A percentile compares a stretch with the other conserved stretches of the same genome.
phyloP scores from a whole-genome alignment of 177 flowering plant genomes.

The Vitis hybrid region DNA sequence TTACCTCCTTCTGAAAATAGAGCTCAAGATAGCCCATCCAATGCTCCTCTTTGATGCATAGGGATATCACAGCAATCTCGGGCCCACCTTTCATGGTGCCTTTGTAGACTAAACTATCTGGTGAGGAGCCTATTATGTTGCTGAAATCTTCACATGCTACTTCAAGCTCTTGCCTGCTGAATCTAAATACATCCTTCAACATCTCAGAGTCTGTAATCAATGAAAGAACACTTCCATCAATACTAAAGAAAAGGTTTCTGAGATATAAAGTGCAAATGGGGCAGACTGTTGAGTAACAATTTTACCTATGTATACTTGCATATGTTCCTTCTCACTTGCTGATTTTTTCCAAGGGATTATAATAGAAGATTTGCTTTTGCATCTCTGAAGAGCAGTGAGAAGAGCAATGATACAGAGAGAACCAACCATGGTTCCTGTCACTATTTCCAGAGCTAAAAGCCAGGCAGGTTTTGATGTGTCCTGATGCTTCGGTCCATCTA shows the following conservation, averaged over 20 bases:
- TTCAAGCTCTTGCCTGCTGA: constrained; percentile 88
- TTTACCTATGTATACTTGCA: constrained; percentile 55
- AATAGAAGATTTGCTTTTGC: constrained; percentile 45
- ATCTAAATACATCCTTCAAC: constrained; percentile 63
- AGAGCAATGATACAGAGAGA: constrained; percentile 45
- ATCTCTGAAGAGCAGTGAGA: constrained; percentile 52
- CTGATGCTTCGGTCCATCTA: too few species aligned
- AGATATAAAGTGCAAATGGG: not conserved
- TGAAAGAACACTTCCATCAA: too few species aligned
- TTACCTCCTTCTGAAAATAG: constrained; percentile 85
- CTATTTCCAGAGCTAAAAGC: constrained; percentile 22
- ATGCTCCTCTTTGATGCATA: constrained; percentile 67
- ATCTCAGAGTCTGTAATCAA: constrained; percentile 61
- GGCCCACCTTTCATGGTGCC: constrained; percentile 75
- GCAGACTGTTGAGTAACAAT: not conserved
- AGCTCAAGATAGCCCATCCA: constrained; percentile 90
- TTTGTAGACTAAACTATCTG: constrained; percentile 83
- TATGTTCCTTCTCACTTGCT: constrained; percentile 49
- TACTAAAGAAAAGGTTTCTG: not conserved
- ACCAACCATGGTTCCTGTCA: constrained; percentile 60
- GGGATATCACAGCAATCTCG: constrained; percentile 90
- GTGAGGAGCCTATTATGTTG: constrained; percentile 90
- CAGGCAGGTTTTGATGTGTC: too few species aligned
- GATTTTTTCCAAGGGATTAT: constrained; percentile 70
- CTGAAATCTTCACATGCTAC: constrained; percentile 98